Evolutionary conservation across 2,329 filamentous ascomycete species (phyloP), one percentile per base, ranked within the genome.

Genomic region (Ascochyta lentis): DNA sequence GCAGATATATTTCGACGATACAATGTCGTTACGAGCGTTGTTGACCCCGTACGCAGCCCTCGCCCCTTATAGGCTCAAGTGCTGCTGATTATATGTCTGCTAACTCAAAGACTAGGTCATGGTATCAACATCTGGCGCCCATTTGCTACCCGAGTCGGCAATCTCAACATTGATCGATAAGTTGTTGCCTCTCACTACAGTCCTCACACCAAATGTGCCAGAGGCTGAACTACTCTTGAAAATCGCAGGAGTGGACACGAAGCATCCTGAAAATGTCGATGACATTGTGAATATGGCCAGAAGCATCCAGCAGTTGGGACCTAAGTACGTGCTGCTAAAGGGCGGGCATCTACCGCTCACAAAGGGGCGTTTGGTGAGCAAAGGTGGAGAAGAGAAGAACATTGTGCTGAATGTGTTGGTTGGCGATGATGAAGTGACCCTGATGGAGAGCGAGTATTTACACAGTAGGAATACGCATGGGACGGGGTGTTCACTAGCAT

Each of bases 401-500:
- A 67, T 89, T 2, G 86, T 97, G 1, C 82, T 96, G 26, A 91
- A 98, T 70, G 82, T 97, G 3, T 81, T 96, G 5, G 86, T 86
- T 39, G 89, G 91, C 6, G 82, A 81, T 0, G 80, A 78, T 0
- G 75, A 83, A n/a, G 74, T 83, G 0, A 80, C 86, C 1, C 78
- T 86, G 35, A 83, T 96, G 44, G 83, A 92, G 73, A 90, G 86
- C 35, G 81, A 82, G 4, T 97, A 89, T 70, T 81, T 91, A 59
- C 77, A 81, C 9, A 92, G 89, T 8, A 88, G 81, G 56, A 94
- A 94, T 70, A 98, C 94, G 0, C 95, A 99, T 69, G 95, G 95
- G 0, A 98, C 95, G 0, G 95, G 95, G 4, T 99, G 95, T 71
- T 96, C 92, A 9, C 83, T 98, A 56, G 95, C 95, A 37, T 96